These are phyloP conservation scores for Kodamaea kakaduensis DNA, from an alignment of 805 yeast species.

Conservation along the genomic window DNA sequence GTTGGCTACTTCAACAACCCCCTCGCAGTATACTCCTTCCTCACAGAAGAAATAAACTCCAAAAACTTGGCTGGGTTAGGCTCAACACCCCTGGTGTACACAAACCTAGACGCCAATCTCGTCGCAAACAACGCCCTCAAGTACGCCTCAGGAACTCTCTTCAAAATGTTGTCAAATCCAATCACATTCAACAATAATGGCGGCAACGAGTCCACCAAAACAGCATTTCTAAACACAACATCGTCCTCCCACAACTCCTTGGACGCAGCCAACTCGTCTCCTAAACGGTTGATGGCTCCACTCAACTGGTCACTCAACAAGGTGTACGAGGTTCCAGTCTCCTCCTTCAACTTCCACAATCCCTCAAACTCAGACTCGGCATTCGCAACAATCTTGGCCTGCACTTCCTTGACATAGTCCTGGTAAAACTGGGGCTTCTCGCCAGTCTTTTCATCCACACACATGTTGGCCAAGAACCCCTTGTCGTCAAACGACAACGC, in stretches of 20 bases:
- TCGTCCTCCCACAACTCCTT: slow-evolving; percentile 85
- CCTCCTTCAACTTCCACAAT: slow-evolving; percentile 71
- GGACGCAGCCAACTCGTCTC: slow-evolving; percentile 78
- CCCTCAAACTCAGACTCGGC: slow-evolving; percentile 84
- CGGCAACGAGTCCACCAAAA: slow-evolving; percentile 77
- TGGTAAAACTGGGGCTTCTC: slow-evolving; percentile 70
- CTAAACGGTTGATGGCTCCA: slow-evolving; percentile 75
- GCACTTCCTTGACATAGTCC: slow-evolving; percentile 82
- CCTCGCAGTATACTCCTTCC: slow-evolving; percentile 39
- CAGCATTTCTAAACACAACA: slow-evolving; percentile 65
- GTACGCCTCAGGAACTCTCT: slow-evolving; percentile 83
- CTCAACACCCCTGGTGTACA: slow-evolving; percentile 74
- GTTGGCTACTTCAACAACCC: slow-evolving; percentile 20
- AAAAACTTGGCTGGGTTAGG: slow-evolving; percentile 77
- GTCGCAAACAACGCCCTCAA: slow-evolving; percentile 86
- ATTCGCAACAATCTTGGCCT: slow-evolving; percentile 65
- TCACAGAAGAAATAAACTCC: slow-evolving; percentile 59
- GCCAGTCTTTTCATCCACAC: slow-evolving; percentile 53
- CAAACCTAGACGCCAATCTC: slow-evolving; percentile 77
- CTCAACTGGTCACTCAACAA: slow-evolving; percentile 82
- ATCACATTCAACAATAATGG: slow-evolving; percentile 59
- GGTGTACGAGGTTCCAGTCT: slow-evolving; percentile 59
- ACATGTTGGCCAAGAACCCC: slow-evolving; percentile 76
- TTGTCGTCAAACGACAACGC: slow-evolving; percentile 87
- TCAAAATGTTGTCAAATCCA: slow-evolving; percentile 63